Base-by-base conservation (phyloP, 148 eudicot species). In the Rhododendron molle region DNA sequence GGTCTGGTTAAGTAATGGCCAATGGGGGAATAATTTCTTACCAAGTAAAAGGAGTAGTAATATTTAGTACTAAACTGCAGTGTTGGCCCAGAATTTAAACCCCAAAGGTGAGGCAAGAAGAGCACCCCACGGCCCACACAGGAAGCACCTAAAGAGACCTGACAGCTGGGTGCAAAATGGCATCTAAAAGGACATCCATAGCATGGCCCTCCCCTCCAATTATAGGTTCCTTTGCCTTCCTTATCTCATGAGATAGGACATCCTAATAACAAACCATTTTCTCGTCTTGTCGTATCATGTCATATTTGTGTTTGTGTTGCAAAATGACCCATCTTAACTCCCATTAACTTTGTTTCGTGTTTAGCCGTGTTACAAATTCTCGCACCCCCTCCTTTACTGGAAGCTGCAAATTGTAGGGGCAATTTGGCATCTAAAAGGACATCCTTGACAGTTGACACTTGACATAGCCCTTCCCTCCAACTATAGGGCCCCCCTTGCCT, bases 141-240 rank as follows among this genome's bases (percentile, higher is more conserved):
- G 85, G 83, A 87, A 83, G 81, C 74, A 81, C 40, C 81, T 86
- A 86, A 80, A 84, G 50, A 58, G 85, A 84, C 87, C 34, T 77
- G 90, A 86, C 85, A 89, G 67, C 83, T 60, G 12, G 76, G 69
- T 80, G 83, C 79, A 62, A 81, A 76, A 36, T 49, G 76, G 73
- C 84, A 50, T 71, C 86, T 49, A 82, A 81, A 28, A 58, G 81
- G 85, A 82, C 85, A 86, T 46, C 14, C 49, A 81, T 76, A 23
- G 26, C 84, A 83, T 65, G 82, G 83, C 82, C 88, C 88, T 46
- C 69, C 9, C 74, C 73, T 76, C 52, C 77, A 83, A 60, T 86
- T 77, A 76, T 83, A 38, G 69, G 6, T 16, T 20, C 83, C 44
- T 81, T 46, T 54, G 38, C 82, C 32, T 46, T 32, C 82, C 82